Base-by-base conservation (phyloP, 371 early-diverging fungal species). In the Caulochytrium protostelioides region DNA sequence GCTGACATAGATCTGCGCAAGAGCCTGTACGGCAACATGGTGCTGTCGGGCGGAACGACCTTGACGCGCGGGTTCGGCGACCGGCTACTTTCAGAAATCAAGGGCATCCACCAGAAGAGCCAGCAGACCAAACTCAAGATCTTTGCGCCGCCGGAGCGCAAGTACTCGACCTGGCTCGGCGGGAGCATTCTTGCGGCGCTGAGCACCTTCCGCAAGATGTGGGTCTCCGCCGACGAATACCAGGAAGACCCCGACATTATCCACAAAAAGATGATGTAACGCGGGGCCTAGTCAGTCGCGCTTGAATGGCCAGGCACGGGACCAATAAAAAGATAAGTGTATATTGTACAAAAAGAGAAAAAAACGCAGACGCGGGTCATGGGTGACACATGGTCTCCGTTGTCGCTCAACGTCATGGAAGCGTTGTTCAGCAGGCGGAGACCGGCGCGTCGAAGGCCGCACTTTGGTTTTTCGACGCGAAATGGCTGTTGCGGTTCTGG, bases 101-200 rank as follows among this genome's bases (percentile, higher is more conserved):
- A 79, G 33, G 65, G 70, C 41, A 55, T 79, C 37, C 79, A 86
- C 19, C 56, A 79, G 39, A 52, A 50, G 35, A n/a, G n/a, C n/a
- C 72, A 69, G 40, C 86, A 90, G 49, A 65, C 76, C 50, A 89
- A 91, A 59, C 80, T 94, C 54, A 87, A 84, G 54, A 85, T 94
- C 43, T 79, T 72, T 41, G 91, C 90, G 15, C 91, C 90, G 18
- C 91, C 89, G 25, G 91, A 94, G 55, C 76, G 95, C 41, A 91
- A 87, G 57, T 94, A 85, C 57, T 78, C 82, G 33, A 87, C 86
- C 16, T 94, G 95, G 92, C 86, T 91, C 43, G 95, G 95, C 42
- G 95, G 95, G 2, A 81, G 83, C 18, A 91, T 89, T 55, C 51
- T 91, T 24, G 86, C 87, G 12, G 74, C 78, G 3, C 61, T 83